Conservation (phyloP, 2,329 filamentous ascomycete genomes). For the Cercospora sp. region DNA sequence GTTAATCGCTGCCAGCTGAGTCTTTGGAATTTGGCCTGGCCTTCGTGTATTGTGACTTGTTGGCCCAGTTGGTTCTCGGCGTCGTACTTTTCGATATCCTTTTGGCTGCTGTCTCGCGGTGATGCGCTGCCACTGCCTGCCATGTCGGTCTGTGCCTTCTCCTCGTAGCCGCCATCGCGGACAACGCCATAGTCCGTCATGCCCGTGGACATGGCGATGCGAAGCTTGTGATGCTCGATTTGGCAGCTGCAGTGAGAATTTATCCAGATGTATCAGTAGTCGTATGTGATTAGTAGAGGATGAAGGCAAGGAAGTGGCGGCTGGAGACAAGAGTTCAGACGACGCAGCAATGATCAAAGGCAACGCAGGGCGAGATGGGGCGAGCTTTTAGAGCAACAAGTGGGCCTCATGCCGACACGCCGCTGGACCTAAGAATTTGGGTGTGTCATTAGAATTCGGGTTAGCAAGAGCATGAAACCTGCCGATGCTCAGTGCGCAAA, state of each 20-base stretch:
- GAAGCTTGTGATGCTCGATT: background rate
- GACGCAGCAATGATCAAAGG: background rate
- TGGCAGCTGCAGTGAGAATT: background rate
- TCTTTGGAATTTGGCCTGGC: slow-evolving; percentile 41
- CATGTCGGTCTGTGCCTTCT: slow-evolving; percentile 9
- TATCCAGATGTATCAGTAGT: background rate
- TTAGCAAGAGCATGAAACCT: slow-evolving; percentile 13
- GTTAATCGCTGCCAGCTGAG: slow-evolving; percentile 52
- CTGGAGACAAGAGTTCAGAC: slow-evolving; percentile 18
- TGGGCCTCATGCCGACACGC: slow-evolving; percentile 7
- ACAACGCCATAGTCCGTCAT: slow-evolving; percentile 21
- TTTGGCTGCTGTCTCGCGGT: slow-evolving; percentile 15
- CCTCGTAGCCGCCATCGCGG: slow-evolving; percentile 24
- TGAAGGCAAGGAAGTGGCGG: background rate
- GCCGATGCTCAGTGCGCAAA: slow-evolving; percentile 15
- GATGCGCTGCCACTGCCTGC: slow-evolving; percentile 16
- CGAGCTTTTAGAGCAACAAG: slow-evolving; percentile 15
- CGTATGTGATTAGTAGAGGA: background rate
- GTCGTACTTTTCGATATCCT: slow-evolving; percentile 19
- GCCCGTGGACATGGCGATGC: slow-evolving; percentile 21
- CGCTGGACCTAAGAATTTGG: slow-evolving; percentile 3
- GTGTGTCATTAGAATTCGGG: slow-evolving; percentile 20
- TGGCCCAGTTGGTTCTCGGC: slow-evolving; percentile 23
- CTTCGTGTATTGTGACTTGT: slow-evolving; percentile 35
- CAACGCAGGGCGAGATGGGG: slow-evolving; percentile 18